phyloP scores from a whole-genome alignment of 2,329 filamentous ascomycete species.

The Sclerotiophoma versabilis region DNA sequence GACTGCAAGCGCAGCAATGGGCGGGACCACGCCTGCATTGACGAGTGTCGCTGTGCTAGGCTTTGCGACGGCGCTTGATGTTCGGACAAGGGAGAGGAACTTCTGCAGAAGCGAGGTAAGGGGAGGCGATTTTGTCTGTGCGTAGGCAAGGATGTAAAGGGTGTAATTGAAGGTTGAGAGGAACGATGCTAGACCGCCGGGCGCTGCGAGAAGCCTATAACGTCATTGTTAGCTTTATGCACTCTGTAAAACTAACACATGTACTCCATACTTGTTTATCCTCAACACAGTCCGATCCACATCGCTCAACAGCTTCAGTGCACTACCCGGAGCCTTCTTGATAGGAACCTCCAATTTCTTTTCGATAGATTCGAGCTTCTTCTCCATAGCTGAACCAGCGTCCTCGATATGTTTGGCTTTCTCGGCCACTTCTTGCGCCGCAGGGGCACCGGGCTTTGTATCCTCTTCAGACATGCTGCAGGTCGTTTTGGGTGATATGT shows the following conservation, averaged over 20 bases:
- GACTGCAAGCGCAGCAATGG: slow-evolving; percentile 45
- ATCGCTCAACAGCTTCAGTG: slow-evolving; percentile 41
- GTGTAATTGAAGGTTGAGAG: slow-evolving; percentile 58
- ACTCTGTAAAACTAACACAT: neutral
- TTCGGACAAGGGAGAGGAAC: slow-evolving; percentile 45
- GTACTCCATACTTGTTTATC: slow-evolving; percentile 52
- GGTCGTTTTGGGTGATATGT: slow-evolving; percentile 12
- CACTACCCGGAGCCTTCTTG: slow-evolving; percentile 29
- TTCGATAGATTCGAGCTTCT: slow-evolving; percentile 16
- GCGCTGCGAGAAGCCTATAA: slow-evolving; percentile 52
- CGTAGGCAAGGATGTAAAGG: slow-evolving; percentile 55
- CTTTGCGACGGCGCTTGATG: slow-evolving; percentile 36
- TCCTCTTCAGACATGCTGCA: slow-evolving; percentile 48
- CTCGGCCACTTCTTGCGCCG: slow-evolving; percentile 40
- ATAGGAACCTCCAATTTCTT: slow-evolving; percentile 20
- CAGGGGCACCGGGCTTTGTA: slow-evolving; percentile 47
- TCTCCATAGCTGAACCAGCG: slow-evolving; percentile 15
- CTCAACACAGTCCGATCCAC: slow-evolving; percentile 51
- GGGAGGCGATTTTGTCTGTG: slow-evolving; percentile 49
- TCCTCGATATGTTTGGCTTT: slow-evolving; percentile 27
- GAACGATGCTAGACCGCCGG: slow-evolving; percentile 54
- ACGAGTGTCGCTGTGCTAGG: slow-evolving; percentile 35
- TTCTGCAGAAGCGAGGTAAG: slow-evolving; percentile 36
- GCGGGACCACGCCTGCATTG: slow-evolving; percentile 38
- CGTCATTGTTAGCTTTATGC: slow-evolving; percentile 10